Conservation (phyloP, 129 eudicot species). For the Cynara cardunculus region DNA sequence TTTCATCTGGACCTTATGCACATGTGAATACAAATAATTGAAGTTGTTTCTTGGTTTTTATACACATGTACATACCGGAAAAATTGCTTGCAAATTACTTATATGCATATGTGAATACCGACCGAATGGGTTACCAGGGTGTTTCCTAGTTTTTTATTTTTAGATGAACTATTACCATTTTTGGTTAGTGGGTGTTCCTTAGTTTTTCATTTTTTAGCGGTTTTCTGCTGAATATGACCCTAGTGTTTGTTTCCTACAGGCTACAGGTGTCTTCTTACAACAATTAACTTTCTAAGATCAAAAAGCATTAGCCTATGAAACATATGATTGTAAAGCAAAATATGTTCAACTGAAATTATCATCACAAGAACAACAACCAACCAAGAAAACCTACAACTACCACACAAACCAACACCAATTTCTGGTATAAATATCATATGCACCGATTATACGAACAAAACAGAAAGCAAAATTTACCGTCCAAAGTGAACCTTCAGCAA, state of each 20-base stretch:
- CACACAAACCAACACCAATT: constrained; percentile 8
- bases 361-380: background rate
- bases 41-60: too few species aligned
- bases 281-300: background rate
- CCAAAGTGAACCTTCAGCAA: constrained; percentile 98
- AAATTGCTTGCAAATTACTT: too few species aligned
- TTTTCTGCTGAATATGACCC: too few species aligned
- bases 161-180: too few species aligned
- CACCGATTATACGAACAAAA: background rate
- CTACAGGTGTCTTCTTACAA: background rate
- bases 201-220: background rate
- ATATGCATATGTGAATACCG: too few species aligned
- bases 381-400: background rate
- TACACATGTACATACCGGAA: background rate
- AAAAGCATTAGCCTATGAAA: too few species aligned
- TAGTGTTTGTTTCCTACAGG: background rate
- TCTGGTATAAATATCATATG: background rate
- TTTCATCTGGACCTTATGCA: background rate
- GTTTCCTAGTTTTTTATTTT: too few species aligned
- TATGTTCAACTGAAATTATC: background rate
- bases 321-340: background rate
- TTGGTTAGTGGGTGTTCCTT: too few species aligned
- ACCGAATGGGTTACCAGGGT: too few species aligned
- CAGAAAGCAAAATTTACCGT: constrained; percentile 44
- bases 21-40: too few species aligned